phyloP scores from a whole-genome alignment of 768 basidiomycete species.

The Pholiota conissans region DNA sequence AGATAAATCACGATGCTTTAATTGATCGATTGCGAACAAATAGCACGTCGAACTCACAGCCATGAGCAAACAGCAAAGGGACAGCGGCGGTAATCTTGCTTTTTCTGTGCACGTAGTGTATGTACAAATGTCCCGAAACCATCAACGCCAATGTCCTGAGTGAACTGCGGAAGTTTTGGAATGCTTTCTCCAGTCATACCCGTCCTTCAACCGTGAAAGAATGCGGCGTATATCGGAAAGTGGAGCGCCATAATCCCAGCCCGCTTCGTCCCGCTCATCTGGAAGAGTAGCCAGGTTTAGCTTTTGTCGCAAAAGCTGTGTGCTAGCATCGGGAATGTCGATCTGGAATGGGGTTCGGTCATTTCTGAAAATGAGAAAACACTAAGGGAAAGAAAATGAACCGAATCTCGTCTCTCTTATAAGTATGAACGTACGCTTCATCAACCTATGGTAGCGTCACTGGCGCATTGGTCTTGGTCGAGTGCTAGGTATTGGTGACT shows the following conservation, averaged over 20 bases:
- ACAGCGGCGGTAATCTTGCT: constrained; percentile 47
- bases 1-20: constrained; percentile 19
- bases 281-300: constrained; percentile 51
- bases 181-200: constrained; percentile 55
- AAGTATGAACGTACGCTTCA: too few species aligned
- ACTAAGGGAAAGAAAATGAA: too few species aligned
- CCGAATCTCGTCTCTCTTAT: too few species aligned
- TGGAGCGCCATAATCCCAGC: constrained; percentile 53
- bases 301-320: constrained; percentile 44
- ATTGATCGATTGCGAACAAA: background rate
- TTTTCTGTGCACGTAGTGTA: constrained; percentile 61
- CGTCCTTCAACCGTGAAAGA: constrained; percentile 44
- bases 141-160: constrained; percentile 48
- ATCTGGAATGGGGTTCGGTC: constrained; percentile 47
- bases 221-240: constrained; percentile 49
- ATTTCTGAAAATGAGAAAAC: too few species aligned
- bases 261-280: constrained; percentile 53
- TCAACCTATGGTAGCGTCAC: too few species aligned
- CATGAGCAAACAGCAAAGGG: constrained; percentile 46
- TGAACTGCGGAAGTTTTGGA: constrained; percentile 54
- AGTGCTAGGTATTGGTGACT: too few species aligned
- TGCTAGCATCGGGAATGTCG: constrained; percentile 39
- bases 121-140: constrained; percentile 42
- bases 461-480: too few species aligned
- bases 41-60: constrained; percentile 35